A percentile compares a stretch with the other conserved stretches of the same genome.
Evolutionary conservation across 352 stramenopile genomes (phyloP).

Genomic region (Phytophthora europaea): DNA sequence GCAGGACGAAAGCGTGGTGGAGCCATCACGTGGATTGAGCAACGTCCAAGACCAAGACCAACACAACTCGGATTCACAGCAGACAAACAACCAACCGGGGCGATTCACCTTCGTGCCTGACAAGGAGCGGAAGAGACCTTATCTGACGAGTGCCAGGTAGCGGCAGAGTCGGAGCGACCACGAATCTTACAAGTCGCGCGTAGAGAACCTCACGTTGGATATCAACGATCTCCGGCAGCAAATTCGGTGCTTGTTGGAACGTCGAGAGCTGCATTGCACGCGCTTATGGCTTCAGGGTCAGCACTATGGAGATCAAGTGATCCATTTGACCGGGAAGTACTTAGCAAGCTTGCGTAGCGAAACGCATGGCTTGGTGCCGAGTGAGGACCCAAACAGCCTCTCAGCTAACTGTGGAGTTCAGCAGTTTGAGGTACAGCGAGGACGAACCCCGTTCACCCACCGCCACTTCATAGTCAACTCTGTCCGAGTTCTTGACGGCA

Average conservation of each 20-base stretch:
- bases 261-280: background rate
- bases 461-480: background rate
- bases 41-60: background rate
- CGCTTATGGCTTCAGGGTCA: background rate
- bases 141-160: too few relatives aligned
- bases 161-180: too few relatives aligned
- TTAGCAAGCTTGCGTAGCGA: background rate
- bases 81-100: background rate
- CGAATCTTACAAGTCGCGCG: too few relatives aligned
- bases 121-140: too few relatives aligned
- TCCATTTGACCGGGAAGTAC: background rate
- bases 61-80: background rate
- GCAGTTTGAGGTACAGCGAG: background rate
- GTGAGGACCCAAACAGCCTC: background rate
- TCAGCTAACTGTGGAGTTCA: background rate
- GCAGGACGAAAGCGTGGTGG: background rate
- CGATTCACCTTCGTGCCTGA: background rate
- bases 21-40: too few relatives aligned
- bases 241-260: background rate
- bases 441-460: background rate
- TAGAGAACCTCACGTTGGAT: background rate
- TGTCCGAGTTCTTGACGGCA: background rate
- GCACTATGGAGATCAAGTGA: background rate
- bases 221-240: background rate
- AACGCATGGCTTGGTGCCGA: background rate